phyloP scores from a whole-genome alignment of 257 asterid genomes.

The Craterostigma plantagineum region DNA sequence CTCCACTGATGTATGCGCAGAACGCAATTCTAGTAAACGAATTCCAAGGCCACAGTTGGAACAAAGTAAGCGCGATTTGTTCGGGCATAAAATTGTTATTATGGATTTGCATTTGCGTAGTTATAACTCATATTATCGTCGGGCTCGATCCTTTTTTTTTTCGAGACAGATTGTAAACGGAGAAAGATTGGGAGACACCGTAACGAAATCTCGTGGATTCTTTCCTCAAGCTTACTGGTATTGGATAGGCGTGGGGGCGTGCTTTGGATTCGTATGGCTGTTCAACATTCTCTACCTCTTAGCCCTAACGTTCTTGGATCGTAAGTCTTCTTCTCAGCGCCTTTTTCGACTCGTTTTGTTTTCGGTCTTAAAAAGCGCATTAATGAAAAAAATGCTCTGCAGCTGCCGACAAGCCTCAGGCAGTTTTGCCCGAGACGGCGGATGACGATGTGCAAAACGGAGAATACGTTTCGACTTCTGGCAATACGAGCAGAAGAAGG shows the following conservation, averaged over 20 bases:
- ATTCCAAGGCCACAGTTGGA: constrained; percentile 47
- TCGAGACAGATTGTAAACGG: constrained; percentile 25
- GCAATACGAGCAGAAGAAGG: constrained; percentile 5
- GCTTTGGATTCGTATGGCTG: constrained; percentile 17
- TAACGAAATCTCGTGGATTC: constrained; percentile 25
- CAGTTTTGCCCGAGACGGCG: constrained; percentile 24
- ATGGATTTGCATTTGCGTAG: too few species aligned
- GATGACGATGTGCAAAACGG: constrained; percentile 10
- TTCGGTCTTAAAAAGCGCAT: background rate
- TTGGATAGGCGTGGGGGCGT: constrained; percentile 46
- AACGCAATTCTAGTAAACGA: constrained; percentile 50
- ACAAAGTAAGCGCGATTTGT: constrained; percentile 27
- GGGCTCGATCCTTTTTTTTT: constrained; percentile 2
- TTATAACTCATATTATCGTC: too few species aligned
- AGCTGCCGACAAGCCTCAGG: constrained; percentile 45
- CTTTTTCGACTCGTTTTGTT: background rate
- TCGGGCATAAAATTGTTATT: too few species aligned
- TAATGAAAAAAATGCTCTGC: constrained; percentile 10
- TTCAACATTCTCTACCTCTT: constrained; percentile 22
- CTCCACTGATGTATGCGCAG: constrained; percentile 59
- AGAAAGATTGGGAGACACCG: constrained; percentile 22
- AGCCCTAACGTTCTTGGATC: constrained; percentile 24
- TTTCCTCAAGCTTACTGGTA: constrained; percentile 44
- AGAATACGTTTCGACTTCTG: constrained; percentile 6
- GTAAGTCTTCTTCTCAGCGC: constrained; percentile 18